phyloP scores from a whole-genome alignment of 148 eudicot species.

The Arctostaphylos glauca region DNA sequence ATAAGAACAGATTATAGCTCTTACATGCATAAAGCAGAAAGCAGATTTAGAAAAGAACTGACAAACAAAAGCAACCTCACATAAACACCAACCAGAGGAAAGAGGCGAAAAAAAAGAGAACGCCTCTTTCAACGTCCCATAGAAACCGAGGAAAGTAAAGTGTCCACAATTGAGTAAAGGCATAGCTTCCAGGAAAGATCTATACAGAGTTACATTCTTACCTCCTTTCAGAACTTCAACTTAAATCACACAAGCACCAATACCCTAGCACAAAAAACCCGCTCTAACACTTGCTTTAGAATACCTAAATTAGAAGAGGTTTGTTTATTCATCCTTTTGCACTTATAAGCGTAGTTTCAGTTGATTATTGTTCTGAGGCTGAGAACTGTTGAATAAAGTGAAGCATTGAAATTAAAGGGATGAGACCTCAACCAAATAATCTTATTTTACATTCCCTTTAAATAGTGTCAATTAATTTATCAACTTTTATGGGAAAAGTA shows the following conservation, averaged over 20 bases:
- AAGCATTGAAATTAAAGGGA: not conserved
- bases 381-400: slow-evolving; percentile 3
- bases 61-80: not conserved
- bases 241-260: slow-evolving; percentile 8
- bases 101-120: not conserved
- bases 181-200: not conserved
- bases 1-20: not conserved
- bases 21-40: not conserved
- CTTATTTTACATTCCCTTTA: slow-evolving; percentile 6
- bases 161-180: not conserved
- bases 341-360: not conserved
- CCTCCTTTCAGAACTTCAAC: not conserved
- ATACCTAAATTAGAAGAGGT: slow-evolving; percentile 1
- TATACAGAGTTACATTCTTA: not conserved
- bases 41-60: not conserved
- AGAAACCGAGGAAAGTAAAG: not conserved
- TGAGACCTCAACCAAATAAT: not conserved
- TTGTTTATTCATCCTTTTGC: not conserved
- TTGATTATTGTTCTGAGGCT: not conserved
- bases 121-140: not conserved
- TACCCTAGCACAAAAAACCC: not conserved
- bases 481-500: slow-evolving; percentile 19
- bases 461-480: not conserved
- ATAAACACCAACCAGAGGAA: not conserved
- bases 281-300: not conserved